phyloP scores from a whole-genome alignment of 331 rosid species.

The Malus hybrid region DNA sequence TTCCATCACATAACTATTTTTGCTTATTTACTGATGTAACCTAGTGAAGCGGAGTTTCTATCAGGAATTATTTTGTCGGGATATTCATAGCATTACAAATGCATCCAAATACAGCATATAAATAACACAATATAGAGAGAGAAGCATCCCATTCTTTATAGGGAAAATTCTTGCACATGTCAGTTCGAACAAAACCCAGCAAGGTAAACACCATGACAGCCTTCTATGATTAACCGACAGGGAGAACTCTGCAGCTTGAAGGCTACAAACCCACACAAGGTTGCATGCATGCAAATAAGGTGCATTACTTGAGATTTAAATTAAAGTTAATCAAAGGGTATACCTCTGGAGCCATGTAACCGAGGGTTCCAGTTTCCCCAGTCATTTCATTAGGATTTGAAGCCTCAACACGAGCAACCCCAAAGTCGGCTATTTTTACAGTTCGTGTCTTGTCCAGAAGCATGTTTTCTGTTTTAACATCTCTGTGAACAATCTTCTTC shows the following conservation, averaged over 20 bases:
- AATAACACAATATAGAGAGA: background rate
- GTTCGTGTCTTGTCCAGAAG: slow-evolving; percentile 91
- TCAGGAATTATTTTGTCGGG: background rate
- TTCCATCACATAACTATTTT: background rate
- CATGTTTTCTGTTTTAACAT: slow-evolving; percentile 98
- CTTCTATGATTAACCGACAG: background rate
- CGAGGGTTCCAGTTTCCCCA: slow-evolving; percentile 98
- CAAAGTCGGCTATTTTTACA: slow-evolving; percentile 89
- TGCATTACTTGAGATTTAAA: background rate
- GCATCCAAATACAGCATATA: background rate
- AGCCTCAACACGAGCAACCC: slow-evolving; percentile 98
- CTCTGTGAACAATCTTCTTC: slow-evolving; percentile 90
- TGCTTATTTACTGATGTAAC: background rate
- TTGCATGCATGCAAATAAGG: background rate
- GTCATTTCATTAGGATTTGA: slow-evolving; percentile 99
- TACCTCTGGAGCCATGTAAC: slow-evolving; percentile 99
- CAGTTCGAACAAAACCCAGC: background rate
- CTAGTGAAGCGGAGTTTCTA: background rate
- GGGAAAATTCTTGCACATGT: background rate
- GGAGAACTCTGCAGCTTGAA: background rate
- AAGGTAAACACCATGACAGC: background rate
- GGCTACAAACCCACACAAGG: background rate
- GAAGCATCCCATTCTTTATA: background rate
- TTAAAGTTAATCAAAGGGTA: slow-evolving; percentile 14
- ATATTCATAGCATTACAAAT: background rate